Conservation (phyloP, 2,329 filamentous ascomycete genomes). For the Pezicula radicicola region DNA sequence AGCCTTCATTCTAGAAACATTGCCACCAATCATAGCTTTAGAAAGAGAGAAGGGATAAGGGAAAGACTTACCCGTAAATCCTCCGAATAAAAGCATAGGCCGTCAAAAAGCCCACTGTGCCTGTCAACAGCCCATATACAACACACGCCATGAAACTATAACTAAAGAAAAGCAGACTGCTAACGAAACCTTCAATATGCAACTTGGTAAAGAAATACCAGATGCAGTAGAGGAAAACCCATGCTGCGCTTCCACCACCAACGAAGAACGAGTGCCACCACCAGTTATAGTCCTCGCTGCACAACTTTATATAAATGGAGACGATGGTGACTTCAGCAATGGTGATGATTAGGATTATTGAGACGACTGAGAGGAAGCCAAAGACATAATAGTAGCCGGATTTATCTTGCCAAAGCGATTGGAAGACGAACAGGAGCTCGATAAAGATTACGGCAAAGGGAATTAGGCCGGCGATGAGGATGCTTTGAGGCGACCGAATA, state of each 20-base stretch:
- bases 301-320: conserved; percentile 78
- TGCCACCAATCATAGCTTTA: background rate
- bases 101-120: conserved; percentile 80
- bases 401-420: conserved; percentile 87
- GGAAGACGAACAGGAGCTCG: conserved; percentile 82
- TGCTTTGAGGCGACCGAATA: conserved; percentile 56
- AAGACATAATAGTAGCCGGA: conserved; percentile 91
- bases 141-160: conserved; percentile 81
- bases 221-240: conserved; percentile 79
- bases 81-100: conserved; percentile 80
- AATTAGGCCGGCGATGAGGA: conserved; percentile 71
- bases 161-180: conserved; percentile 77
- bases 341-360: conserved; percentile 68
- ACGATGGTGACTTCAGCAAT: conserved; percentile 83
- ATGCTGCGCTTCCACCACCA: conserved; percentile 72
- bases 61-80: conserved; percentile 68
- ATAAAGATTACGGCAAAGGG: conserved; percentile 89
- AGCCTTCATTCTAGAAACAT: no score
- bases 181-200: conserved; percentile 77
- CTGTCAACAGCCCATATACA: conserved; percentile 77
- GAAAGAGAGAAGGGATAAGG: background rate
- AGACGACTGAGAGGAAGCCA: conserved; percentile 76
- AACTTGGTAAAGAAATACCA: conserved; percentile 84
- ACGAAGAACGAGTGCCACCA: conserved; percentile 88
- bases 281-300: conserved; percentile 85